phyloP scores from a whole-genome alignment of 495 filamentous ascomycete species.

The Penicillium coprophilum region DNA sequence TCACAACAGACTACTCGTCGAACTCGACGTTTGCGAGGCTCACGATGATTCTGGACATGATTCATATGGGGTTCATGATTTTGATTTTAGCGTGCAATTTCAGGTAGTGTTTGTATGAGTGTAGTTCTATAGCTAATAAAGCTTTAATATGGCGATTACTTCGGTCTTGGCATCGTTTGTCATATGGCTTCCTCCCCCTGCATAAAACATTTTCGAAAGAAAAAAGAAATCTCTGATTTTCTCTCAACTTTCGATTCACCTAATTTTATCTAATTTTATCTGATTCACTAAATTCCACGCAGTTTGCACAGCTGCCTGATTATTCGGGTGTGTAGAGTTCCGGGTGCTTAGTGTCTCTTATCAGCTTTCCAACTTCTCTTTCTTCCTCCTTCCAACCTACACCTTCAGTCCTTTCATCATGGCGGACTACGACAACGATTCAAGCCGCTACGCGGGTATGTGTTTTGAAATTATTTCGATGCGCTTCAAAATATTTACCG shows the following conservation, averaged over 20 bases:
- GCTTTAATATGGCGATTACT: neutral
- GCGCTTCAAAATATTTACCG: conserved; percentile 17
- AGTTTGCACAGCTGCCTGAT: conserved; percentile 10
- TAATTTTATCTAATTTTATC: too few species aligned
- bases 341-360: conserved; percentile 30
- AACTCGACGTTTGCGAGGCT: conserved; percentile 44
- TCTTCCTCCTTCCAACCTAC: conserved; percentile 21
- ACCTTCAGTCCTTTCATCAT: conserved; percentile 31
- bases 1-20: conserved; percentile 34
- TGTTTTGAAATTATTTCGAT: conserved; percentile 13
- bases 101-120: neutral
- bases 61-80: conserved; percentile 19
- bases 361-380: conserved; percentile 27
- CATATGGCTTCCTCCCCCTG: neutral
- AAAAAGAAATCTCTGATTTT: neutral
- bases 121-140: neutral
- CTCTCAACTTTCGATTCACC: conserved; percentile 2
- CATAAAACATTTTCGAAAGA: neutral
- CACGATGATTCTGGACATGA: conserved; percentile 25
- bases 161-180: conserved; percentile 6
- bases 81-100: conserved; percentile 7
- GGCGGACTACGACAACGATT: conserved; percentile 81
- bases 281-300: neutral
- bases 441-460: conserved; percentile 84
- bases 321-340: conserved; percentile 23